Conservation (phyloP, 2,329 filamentous ascomycete genomes). For the Pseudogymnoascus sp. region DNA sequence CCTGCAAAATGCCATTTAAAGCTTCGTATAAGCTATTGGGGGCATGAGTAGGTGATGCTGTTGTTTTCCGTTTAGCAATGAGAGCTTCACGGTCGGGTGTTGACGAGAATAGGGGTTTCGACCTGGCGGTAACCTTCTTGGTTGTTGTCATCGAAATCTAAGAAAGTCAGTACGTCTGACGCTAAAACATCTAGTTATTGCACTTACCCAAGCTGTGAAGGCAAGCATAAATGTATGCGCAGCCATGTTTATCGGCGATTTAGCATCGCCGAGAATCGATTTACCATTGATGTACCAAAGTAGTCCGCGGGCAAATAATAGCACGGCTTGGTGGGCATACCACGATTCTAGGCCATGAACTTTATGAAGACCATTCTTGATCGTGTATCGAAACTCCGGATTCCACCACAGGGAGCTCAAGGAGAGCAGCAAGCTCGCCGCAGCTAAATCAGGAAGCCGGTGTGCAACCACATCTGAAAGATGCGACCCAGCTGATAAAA, state of each 20-base stretch:
- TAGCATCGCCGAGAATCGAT: constrained; percentile 17
- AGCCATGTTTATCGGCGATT: constrained; percentile 14
- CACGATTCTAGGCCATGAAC: constrained; percentile 56
- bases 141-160: background rate
- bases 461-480: background rate
- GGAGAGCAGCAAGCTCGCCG: background rate
- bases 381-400: constrained; percentile 53
- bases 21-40: background rate
- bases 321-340: constrained; percentile 57
- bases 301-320: constrained; percentile 48
- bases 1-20: background rate
- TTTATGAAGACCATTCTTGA: constrained; percentile 52
- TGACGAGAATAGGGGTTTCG: background rate
- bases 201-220: constrained; percentile 48
- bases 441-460: background rate
- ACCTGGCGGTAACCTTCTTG: background rate
- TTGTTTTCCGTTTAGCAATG: background rate
- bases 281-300: constrained; percentile 31
- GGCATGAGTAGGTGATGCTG: background rate
- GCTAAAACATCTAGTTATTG: background rate
- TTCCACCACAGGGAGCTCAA: constrained; percentile 58
- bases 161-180: background rate
- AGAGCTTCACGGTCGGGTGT: background rate
- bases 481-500: background rate
- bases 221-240: constrained; percentile 49